These are phyloP conservation scores for Gossypium arboreum DNA, from an alignment of 345 rosid genomes.

Conservation along the genomic window DNA sequence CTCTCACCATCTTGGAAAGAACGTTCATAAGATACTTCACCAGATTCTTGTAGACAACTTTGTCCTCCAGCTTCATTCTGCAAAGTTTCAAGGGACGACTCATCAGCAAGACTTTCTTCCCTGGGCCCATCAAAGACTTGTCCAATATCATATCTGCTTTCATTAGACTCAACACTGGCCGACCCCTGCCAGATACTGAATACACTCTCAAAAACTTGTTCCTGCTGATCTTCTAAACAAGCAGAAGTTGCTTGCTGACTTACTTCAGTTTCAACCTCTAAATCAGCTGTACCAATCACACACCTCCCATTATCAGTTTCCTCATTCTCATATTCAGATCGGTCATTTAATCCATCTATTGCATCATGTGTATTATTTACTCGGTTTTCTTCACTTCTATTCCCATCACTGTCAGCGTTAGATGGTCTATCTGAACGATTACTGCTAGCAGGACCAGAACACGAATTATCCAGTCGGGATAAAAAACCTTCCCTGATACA, in stretches of 20 bases:
- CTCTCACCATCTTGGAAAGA: slow-evolving; percentile 30
- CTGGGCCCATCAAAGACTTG: slow-evolving; percentile 28
- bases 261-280: slow-evolving; percentile 27
- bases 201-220: slow-evolving; percentile 39
- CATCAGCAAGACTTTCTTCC: slow-evolving; percentile 24
- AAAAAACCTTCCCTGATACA: slow-evolving; percentile 73
- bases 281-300: slow-evolving; percentile 34
- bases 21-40: slow-evolving; percentile 27
- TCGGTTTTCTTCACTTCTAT: slow-evolving; percentile 42
- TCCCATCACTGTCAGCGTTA: slow-evolving; percentile 39
- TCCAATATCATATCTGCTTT: slow-evolving; percentile 32
- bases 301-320: slow-evolving; percentile 32
- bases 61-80: slow-evolving; percentile 28
- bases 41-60: slow-evolving; percentile 13
- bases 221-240: slow-evolving; percentile 40
- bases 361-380: slow-evolving; percentile 28
- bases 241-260: slow-evolving; percentile 41
- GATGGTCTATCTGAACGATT: slow-evolving; percentile 59
- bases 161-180: slow-evolving; percentile 27
- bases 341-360: slow-evolving; percentile 32
- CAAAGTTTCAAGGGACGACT: slow-evolving; percentile 24
- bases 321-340: slow-evolving; percentile 29
- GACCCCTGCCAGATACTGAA: slow-evolving; percentile 33
- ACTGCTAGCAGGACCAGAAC: slow-evolving; percentile 50
- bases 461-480: slow-evolving; percentile 65